These are phyloP conservation scores for Neoboletus brunneissimus DNA, from an alignment of 768 basidiomycete species.

Conservation along the genomic window DNA sequence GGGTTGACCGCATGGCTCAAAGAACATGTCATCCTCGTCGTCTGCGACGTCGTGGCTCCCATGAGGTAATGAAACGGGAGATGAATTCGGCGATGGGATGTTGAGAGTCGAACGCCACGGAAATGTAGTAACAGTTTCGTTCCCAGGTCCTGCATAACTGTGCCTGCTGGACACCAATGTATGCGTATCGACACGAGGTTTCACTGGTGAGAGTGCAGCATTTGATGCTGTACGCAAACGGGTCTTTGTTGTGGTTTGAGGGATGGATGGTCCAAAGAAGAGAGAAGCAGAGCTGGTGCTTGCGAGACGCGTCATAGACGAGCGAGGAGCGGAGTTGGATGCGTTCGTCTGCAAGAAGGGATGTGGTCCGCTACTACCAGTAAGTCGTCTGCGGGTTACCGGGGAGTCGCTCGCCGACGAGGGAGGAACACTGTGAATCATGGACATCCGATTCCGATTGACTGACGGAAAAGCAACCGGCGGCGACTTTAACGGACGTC, in stretches of 20 bases:
- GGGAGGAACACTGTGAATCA: constrained; percentile 36
- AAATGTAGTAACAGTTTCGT: constrained; percentile 28
- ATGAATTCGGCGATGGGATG: constrained; percentile 50
- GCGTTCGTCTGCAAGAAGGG: constrained; percentile 31
- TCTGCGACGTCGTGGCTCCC: constrained; percentile 29
- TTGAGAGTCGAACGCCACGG: constrained; percentile 38
- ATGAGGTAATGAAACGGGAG: constrained; percentile 38
- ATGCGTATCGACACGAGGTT: constrained; percentile 15
- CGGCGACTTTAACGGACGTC: constrained; percentile 12
- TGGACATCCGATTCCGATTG: constrained; percentile 38
- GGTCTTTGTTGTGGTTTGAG: constrained; percentile 24
- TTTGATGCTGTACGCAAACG: constrained; percentile 27
- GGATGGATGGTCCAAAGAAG: constrained; percentile 57
- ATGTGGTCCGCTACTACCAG: constrained; percentile 34
- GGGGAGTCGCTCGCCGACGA: constrained; percentile 55
- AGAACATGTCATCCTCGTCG: constrained; percentile 59
- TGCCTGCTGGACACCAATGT: constrained; percentile 50
- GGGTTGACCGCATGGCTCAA: constrained; percentile 40
- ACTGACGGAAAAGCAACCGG: constrained; percentile 38
- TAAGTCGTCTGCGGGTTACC: constrained; percentile 51
- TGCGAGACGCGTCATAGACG: constrained; percentile 49
- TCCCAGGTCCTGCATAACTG: constrained; percentile 58
- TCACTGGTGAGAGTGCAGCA: constrained; percentile 3
- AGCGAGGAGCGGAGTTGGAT: constrained; percentile 29
- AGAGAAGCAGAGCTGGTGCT: constrained; percentile 55